Conservation (phyloP, 208 protist genomes). For the Endotrypanum monterogeii region DNA sequence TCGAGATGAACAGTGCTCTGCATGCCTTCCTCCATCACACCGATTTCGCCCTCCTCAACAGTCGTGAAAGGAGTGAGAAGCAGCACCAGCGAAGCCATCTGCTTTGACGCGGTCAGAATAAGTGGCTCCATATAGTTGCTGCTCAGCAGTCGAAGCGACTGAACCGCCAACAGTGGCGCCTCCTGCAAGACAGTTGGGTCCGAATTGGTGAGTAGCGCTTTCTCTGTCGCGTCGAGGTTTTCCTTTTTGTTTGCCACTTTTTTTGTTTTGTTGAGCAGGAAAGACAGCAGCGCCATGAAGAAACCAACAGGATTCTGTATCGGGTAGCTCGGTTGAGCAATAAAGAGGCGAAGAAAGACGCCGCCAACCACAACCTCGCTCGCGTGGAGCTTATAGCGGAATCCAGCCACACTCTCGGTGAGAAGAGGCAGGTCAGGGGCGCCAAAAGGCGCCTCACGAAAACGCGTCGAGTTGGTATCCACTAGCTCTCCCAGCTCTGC, state of each 20-base stretch:
- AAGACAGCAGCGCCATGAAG: slow-evolving; percentile 51
- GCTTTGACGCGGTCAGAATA: slow-evolving; percentile 10
- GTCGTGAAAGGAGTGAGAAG: neutral
- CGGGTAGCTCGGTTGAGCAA: slow-evolving; percentile 73
- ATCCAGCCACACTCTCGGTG: slow-evolving; percentile 23
- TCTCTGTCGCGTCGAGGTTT: neutral
- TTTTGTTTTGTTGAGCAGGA: slow-evolving; percentile 13
- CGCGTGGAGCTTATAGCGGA: slow-evolving; percentile 68
- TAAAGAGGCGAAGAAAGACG: slow-evolving; percentile 91
- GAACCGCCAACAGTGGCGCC: slow-evolving; percentile 14
- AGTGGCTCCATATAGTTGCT: slow-evolving; percentile 20
- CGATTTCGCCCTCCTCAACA: neutral
- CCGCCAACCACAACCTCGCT: slow-evolving; percentile 85
- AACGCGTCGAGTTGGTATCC: slow-evolving; percentile 47
- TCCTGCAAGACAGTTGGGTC: neutral
- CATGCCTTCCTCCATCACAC: neutral
- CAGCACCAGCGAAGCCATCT: slow-evolving; percentile 16
- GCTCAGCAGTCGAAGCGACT: slow-evolving; percentile 22
- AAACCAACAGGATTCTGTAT: slow-evolving; percentile 79
- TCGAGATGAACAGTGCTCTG: slow-evolving; percentile 12
- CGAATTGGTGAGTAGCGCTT: neutral
- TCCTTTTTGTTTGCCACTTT: neutral
- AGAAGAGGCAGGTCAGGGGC: slow-evolving; percentile 35
- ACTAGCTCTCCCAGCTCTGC: slow-evolving; percentile 78
- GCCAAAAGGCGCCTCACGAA: slow-evolving; percentile 45